A percentile compares a stretch with the other conserved stretches of the same genome.
These are phyloP conservation scores for Tricholoma terreum DNA, from an alignment of 768 basidiomycete species.

Conservation along the genomic window DNA sequence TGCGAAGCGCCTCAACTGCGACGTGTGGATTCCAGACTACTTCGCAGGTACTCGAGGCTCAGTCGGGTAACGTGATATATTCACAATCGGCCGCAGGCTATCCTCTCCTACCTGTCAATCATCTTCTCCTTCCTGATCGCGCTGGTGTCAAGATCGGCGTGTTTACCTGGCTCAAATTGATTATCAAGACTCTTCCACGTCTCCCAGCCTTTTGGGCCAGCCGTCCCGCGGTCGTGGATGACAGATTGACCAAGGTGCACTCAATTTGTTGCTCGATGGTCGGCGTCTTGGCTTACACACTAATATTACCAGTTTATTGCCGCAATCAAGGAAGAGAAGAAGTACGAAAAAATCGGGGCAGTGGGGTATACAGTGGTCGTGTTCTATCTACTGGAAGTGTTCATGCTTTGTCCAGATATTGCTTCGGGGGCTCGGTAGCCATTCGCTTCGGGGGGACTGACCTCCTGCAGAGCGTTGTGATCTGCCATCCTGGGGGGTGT, in stretches of 20 bases:
- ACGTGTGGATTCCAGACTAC: constrained; percentile 58
- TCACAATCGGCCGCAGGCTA: constrained; percentile 20
- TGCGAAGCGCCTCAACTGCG: constrained; percentile 41
- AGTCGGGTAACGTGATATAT: neutral
- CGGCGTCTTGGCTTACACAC: neutral
- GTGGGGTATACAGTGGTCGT: constrained; percentile 31
- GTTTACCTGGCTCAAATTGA: constrained; percentile 29
- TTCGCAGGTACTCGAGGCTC: constrained; percentile 37
- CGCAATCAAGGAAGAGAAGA: constrained; percentile 32
- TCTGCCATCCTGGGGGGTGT: constrained; percentile 20
- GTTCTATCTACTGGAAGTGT: neutral
- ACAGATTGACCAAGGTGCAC: constrained; percentile 19
- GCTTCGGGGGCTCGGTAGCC: constrained; percentile 19
- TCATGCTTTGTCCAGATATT: constrained; percentile 15
- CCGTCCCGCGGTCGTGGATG: constrained; percentile 31
- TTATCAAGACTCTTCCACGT: constrained; percentile 22
- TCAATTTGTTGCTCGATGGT: neutral
- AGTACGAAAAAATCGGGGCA: constrained; percentile 39
- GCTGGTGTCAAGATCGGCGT: constrained; percentile 31
- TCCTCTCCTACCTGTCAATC: constrained; percentile 26
- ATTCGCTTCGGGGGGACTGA: constrained; percentile 16
- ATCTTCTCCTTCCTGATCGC: constrained; percentile 28
- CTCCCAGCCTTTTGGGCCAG: constrained; percentile 31
- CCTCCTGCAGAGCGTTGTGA: constrained; percentile 18
- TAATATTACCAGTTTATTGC: constrained; percentile 29